Evolutionary conservation across 768 basidiomycete genomes (phyloP).

Genomic region (Coprinopsis strossmayeri): DNA sequence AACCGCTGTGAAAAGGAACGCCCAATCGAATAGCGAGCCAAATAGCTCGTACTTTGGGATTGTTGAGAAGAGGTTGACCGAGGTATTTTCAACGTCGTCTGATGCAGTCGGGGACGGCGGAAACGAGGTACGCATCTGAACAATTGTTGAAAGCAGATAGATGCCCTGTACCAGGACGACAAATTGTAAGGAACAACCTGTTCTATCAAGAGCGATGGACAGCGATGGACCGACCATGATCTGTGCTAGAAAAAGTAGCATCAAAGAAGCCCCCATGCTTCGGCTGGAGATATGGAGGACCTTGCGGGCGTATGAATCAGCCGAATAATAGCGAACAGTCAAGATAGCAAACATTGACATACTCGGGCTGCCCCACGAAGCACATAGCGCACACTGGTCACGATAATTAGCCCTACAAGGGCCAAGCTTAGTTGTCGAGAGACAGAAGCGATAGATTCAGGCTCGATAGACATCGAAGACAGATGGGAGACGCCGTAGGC

Average conservation of each 20-base stretch:
- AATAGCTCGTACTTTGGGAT: conserved; percentile 72
- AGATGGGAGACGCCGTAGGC: conserved; percentile 24
- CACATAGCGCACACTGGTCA: conserved; percentile 66
- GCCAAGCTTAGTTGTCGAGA: conserved; percentile 52
- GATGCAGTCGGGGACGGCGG: conserved; percentile 45
- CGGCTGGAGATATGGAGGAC: conserved; percentile 58
- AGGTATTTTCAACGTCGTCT: background rate
- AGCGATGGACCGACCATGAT: conserved; percentile 59
- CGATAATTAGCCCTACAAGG: conserved; percentile 71
- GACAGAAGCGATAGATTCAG: conserved; percentile 32
- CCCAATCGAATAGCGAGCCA: conserved; percentile 66
- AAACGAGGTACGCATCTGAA: conserved; percentile 78
- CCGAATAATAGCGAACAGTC: background rate
- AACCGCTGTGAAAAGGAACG: conserved; percentile 57
- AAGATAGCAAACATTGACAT: conserved; percentile 14
- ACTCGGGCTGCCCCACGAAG: conserved; percentile 62
- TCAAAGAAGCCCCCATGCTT: conserved; percentile 66
- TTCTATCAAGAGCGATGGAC: too few relatives aligned
- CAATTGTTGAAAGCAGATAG: conserved; percentile 76
- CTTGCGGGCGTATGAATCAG: conserved; percentile 22
- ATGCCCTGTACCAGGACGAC: conserved; percentile 48
- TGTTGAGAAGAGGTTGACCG: conserved; percentile 56
- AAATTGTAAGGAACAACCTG: conserved; percentile 2
- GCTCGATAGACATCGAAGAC: conserved; percentile 13
- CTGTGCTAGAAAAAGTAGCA: conserved; percentile 73